Conservation (phyloP, 2,329 filamentous ascomycete species). For the Bertia moriformis region DNA sequence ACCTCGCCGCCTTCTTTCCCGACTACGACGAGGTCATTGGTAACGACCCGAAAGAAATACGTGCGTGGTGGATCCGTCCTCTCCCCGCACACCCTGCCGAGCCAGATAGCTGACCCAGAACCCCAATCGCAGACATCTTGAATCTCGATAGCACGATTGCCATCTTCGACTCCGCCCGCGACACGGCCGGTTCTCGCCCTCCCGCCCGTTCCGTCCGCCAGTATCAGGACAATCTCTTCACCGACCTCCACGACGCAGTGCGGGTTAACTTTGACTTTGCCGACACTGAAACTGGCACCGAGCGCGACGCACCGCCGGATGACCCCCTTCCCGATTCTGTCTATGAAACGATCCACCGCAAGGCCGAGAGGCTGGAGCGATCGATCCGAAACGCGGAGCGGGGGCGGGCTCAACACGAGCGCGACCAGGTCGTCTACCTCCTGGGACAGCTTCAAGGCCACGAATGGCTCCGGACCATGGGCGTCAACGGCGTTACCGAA, state of each 20-base stretch:
- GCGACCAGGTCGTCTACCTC: slow-evolving; percentile 46
- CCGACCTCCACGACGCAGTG: slow-evolving; percentile 39
- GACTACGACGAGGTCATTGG: slow-evolving; percentile 92
- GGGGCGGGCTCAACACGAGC: slow-evolving; percentile 51
- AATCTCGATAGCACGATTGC: slow-evolving; percentile 60
- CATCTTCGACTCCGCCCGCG: slow-evolving; percentile 41
- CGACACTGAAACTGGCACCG: slow-evolving; percentile 31
- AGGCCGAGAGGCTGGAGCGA: slow-evolving; percentile 43
- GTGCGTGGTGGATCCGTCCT: slow-evolving; percentile 29
- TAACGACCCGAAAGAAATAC: slow-evolving; percentile 63
- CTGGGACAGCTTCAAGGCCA: slow-evolving; percentile 76
- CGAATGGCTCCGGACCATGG: slow-evolving; percentile 88
- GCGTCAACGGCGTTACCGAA: slow-evolving; percentile 73
- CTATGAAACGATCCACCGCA: slow-evolving; percentile 38
- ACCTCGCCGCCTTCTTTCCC: slow-evolving; percentile 77
- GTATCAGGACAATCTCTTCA: slow-evolving; percentile 40
- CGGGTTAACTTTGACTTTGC: slow-evolving; percentile 39
- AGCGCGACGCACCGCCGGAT: slow-evolving; percentile 21
- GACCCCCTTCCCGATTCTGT: slow-evolving; percentile 42
- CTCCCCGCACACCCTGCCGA: neutral
- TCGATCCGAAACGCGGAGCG: slow-evolving; percentile 51
- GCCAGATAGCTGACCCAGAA: too few species aligned
- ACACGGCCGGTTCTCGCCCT: slow-evolving; percentile 20
- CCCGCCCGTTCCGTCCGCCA: slow-evolving; percentile 26
- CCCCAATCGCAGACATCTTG: slow-evolving; percentile 49